These are phyloP conservation scores for Rhodocollybia butyracea DNA, from an alignment of 768 basidiomycete species.

Conservation along the genomic window DNA sequence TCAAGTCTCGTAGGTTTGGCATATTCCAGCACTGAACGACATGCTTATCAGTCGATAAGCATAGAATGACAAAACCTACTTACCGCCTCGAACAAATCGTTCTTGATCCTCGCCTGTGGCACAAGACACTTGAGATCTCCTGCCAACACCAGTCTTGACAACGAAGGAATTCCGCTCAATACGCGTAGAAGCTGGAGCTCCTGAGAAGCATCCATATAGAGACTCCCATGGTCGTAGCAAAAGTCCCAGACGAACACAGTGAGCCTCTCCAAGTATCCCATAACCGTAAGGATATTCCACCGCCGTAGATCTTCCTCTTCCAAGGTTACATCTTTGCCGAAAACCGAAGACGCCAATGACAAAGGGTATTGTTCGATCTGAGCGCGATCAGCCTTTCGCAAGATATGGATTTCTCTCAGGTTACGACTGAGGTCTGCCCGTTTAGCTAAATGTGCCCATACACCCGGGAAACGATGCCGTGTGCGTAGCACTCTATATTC, in stretches of 20 bases:
- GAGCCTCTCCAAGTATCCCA: slow-evolving; percentile 39
- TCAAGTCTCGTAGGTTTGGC: slow-evolving; percentile 22
- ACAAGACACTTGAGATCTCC: background rate
- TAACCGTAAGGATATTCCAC: slow-evolving; percentile 35
- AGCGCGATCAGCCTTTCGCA: slow-evolving; percentile 32
- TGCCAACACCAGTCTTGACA: slow-evolving; percentile 39
- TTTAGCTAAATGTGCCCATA: slow-evolving; percentile 51
- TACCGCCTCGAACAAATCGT: background rate
- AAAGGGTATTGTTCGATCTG: slow-evolving; percentile 40
- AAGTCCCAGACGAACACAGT: slow-evolving; percentile 39
- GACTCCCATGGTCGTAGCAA: slow-evolving; percentile 19
- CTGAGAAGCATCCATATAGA: slow-evolving; percentile 25
- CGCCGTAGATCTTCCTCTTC: slow-evolving; percentile 31
- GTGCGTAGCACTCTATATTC: slow-evolving; percentile 48
- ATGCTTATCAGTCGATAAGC: background rate
- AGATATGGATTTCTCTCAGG: slow-evolving; percentile 44
- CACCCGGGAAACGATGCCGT: slow-evolving; percentile 32
- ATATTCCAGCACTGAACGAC: slow-evolving; percentile 29
- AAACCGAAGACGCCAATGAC: slow-evolving; percentile 28
- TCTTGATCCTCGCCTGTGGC: background rate
- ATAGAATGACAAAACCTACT: background rate
- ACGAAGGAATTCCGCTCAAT: slow-evolving; percentile 33
- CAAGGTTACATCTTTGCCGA: slow-evolving; percentile 10
- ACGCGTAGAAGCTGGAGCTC: slow-evolving; percentile 38
- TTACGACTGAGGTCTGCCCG: slow-evolving; percentile 46